phyloP scores from a whole-genome alignment of 208 protist genomes.

The Leishmania gerbilli region DNA sequence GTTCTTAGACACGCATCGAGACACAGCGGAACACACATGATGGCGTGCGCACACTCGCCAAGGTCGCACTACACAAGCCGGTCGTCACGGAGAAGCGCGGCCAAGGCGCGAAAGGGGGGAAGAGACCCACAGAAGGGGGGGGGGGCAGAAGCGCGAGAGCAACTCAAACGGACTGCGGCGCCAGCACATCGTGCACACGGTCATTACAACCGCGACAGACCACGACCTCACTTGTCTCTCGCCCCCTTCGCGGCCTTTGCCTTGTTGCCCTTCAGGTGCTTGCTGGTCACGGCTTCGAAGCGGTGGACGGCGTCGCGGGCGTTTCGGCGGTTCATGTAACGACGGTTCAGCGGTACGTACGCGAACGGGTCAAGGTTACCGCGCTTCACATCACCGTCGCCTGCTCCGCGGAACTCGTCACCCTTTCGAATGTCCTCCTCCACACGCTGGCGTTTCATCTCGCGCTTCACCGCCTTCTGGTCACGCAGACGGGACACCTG shows the following conservation, averaged over 20 bases:
- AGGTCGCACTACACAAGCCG: background rate
- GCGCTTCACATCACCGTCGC: conserved; percentile 83
- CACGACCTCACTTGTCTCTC: conserved; percentile 30
- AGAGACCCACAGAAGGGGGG: background rate
- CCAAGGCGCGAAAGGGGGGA: background rate
- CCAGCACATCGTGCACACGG: background rate
- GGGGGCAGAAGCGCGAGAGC: background rate
- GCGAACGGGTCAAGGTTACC: conserved; percentile 88
- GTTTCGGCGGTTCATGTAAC: conserved; percentile 91
- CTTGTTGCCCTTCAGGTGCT: conserved; percentile 82
- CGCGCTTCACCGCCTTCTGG: conserved; percentile 62
- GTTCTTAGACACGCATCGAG: background rate
- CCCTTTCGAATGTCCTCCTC: conserved; percentile 88
- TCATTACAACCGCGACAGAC: background rate
- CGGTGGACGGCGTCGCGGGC: conserved; percentile 79
- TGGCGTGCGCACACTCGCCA: background rate
- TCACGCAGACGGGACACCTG: conserved; percentile 62
- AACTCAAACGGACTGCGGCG: background rate
- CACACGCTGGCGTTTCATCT: conserved; percentile 75
- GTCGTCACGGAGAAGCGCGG: background rate
- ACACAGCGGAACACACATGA: background rate
- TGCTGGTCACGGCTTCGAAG: conserved; percentile 61
- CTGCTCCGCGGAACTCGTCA: conserved; percentile 81
- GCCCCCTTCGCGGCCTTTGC: conserved; percentile 55
- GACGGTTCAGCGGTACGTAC: conserved; percentile 89